Evolutionary conservation across 257 asterid species (phyloP).

Genomic region (Solanum verrucosum): DNA sequence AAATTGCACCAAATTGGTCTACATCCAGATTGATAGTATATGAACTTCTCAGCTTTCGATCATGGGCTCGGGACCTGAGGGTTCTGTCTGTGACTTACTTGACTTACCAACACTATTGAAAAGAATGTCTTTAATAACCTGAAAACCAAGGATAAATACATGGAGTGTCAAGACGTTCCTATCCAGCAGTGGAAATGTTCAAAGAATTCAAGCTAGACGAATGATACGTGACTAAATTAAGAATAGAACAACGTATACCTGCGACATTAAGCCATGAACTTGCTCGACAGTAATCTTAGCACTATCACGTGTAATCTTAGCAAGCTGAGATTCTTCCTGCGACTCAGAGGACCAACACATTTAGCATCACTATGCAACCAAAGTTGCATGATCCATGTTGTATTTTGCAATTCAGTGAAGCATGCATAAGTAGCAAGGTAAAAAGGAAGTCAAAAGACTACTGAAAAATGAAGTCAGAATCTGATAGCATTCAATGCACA

Average conservation of each 20-base stretch:
- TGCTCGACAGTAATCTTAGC: slow-evolving; percentile 95
- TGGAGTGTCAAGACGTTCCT: neutral
- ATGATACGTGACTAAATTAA: neutral
- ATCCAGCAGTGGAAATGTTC: neutral
- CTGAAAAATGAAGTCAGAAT: neutral
- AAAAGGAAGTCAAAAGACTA: neutral
- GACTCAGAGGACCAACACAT: neutral
- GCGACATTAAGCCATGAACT: slow-evolving; percentile 98
- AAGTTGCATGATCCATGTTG: neutral
- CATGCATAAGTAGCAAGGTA: neutral
- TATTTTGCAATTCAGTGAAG: neutral
- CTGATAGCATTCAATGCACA: neutral
- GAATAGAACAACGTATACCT: slow-evolving; percentile 25
- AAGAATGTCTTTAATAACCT: slow-evolving; percentile 94
- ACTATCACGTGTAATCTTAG: slow-evolving; percentile 92
- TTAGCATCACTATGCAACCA: neutral
- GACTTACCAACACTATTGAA: slow-evolving; percentile 81
- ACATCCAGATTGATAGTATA: neutral
- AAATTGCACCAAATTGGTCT: neutral
- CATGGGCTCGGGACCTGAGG: slow-evolving; percentile 87
- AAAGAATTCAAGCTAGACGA: neutral
- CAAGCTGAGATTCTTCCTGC: slow-evolving; percentile 95
- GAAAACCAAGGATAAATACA: neutral
- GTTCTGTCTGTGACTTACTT: slow-evolving; percentile 34
- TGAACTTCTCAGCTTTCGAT: slow-evolving; percentile 47